phyloP scores from a whole-genome alignment of 305 asterid genomes.

The Monarda citriodora region DNA sequence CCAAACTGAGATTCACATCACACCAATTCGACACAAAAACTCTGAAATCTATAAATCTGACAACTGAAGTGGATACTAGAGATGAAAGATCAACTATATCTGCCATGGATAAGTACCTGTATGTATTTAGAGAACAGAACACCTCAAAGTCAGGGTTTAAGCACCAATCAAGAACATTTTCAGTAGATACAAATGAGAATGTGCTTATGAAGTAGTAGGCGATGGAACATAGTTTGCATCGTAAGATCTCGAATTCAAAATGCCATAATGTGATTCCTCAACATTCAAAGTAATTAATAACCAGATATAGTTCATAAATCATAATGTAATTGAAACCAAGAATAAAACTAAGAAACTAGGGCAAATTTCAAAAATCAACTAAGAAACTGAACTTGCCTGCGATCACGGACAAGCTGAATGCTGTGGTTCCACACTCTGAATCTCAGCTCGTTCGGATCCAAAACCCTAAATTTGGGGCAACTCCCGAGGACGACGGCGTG shows the following conservation, averaged over 20 bases:
- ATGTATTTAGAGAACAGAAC: conserved; percentile 19
- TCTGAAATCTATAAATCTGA: conserved; percentile 76
- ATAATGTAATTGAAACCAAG: background rate
- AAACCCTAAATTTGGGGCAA: conserved; percentile 96
- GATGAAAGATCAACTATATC: conserved; percentile 73
- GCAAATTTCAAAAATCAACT: background rate
- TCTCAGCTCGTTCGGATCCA: conserved; percentile 71
- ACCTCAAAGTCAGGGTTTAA: conserved; percentile 10
- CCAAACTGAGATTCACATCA: conserved; percentile 47
- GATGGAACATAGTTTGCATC: too few relatives aligned
- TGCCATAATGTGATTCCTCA: too few relatives aligned
- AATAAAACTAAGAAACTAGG: conserved; percentile 6
- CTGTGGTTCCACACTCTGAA: conserved; percentile 87
- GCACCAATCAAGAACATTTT: conserved; percentile 6
- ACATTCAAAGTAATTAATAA: too few relatives aligned
- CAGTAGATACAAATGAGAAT: too few relatives aligned
- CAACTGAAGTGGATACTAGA: conserved; percentile 45
- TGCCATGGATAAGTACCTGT: conserved; percentile 87
- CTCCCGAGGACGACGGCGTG: conserved; percentile 93
- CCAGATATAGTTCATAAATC: too few relatives aligned
- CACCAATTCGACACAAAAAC: conserved; percentile 73
- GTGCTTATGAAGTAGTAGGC: too few relatives aligned
- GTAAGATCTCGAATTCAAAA: too few relatives aligned
- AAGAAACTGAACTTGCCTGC: conserved; percentile 46
- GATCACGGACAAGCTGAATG: conserved; percentile 56